Conservation (phyloP, 108 stramenopile species). For the Asterionellopsis glacialis region DNA sequence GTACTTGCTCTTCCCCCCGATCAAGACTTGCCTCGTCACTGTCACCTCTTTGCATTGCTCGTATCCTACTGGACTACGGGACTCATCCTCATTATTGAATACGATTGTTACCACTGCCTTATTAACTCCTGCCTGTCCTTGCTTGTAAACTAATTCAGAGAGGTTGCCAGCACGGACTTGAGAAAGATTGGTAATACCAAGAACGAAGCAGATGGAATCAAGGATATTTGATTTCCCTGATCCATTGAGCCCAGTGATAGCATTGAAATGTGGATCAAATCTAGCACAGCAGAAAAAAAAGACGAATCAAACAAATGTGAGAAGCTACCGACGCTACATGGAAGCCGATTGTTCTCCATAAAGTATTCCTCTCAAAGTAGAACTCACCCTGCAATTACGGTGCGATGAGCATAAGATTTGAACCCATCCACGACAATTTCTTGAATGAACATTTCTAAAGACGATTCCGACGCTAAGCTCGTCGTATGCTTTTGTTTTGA, state of each 20-base stretch:
- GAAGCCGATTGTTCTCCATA: background rate
- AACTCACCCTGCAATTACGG: slow-evolving; percentile 92
- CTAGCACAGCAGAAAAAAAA: slow-evolving; percentile 18
- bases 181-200: slow-evolving; percentile 96
- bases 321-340: background rate
- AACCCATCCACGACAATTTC: slow-evolving; percentile 99
- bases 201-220: slow-evolving; percentile 98
- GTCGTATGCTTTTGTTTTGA: too few relatives aligned
- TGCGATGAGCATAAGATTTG: slow-evolving; percentile 98
- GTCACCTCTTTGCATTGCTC: slow-evolving; percentile 89
- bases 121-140: slow-evolving; percentile 98
- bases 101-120: slow-evolving; percentile 96
- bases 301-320: background rate
- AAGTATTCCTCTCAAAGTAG: background rate
- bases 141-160: slow-evolving; percentile 99
- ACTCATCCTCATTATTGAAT: slow-evolving; percentile 93
- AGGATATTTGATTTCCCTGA: slow-evolving; percentile 98
- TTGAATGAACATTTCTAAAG: slow-evolving; percentile 82
- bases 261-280: slow-evolving; percentile 99
- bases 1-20: slow-evolving; percentile 98
- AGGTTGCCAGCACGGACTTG: slow-evolving; percentile 97
- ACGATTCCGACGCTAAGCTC: too few relatives aligned
- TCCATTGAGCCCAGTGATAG: slow-evolving; percentile 99
- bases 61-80: slow-evolving; percentile 90
- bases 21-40: slow-evolving; percentile 93